A percentile compares a stretch with the other conserved stretches of the same genome.
Evolutionary conservation across 345 rosid species (phyloP).

Genomic region (Sisymbrium irio): DNA sequence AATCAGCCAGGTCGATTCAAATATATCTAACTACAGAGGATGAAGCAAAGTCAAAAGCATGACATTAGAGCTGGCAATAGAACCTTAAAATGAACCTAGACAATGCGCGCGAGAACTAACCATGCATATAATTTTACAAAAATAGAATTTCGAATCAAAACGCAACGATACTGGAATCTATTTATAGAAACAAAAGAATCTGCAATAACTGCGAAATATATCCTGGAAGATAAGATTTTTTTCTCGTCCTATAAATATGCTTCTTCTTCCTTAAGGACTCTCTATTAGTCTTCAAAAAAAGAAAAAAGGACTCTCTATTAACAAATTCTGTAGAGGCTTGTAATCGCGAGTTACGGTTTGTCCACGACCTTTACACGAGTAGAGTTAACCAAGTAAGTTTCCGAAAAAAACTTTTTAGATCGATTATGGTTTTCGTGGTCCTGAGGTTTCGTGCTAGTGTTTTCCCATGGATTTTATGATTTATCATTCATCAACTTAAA

Average conservation of each 20-base stretch:
- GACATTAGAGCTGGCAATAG: constrained; percentile 13
- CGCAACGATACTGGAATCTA: constrained; percentile 3
- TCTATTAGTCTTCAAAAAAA: too few relatives aligned
- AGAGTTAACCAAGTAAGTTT: constrained; percentile 23
- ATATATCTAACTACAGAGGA: background rate
- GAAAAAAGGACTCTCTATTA: background rate
- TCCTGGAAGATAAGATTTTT: background rate
- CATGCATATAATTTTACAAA: background rate
- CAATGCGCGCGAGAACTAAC: background rate
- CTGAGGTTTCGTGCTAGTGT: background rate
- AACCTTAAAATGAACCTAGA: constrained; percentile 22
- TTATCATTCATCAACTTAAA: background rate
- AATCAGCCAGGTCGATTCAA: background rate
- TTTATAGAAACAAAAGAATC: constrained; percentile 16
- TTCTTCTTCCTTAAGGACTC: background rate
- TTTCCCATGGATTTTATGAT: too few relatives aligned
- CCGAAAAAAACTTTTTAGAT: background rate
- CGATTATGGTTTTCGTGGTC: background rate
- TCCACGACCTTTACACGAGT: background rate
- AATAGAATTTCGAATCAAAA: constrained; percentile 11
- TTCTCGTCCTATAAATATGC: constrained; percentile 3
- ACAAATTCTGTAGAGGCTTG: background rate
- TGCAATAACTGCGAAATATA: background rate
- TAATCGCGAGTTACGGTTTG: constrained; percentile 6
- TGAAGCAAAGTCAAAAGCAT: background rate